Evolutionary conservation across 2,329 filamentous ascomycete genomes (phyloP).

Genomic region (Didymella pinodella): DNA sequence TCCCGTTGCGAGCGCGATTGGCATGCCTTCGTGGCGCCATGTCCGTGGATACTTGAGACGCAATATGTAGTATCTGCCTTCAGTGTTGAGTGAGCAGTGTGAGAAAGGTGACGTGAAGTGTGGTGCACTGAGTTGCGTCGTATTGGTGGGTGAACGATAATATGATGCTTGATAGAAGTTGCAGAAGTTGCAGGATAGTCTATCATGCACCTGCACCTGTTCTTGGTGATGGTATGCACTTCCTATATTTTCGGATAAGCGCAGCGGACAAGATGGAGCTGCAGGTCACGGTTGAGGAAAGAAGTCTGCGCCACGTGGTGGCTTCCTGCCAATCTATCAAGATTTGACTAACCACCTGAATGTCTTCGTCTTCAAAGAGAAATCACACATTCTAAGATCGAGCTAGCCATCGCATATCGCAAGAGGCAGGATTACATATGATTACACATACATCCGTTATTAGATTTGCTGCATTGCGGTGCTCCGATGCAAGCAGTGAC

Average conservation of each 20-base stretch:
- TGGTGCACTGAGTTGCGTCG: no score
- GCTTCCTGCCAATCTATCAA: background rate
- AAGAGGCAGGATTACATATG: no score
- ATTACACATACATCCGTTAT: background rate
- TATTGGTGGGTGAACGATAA: no score
- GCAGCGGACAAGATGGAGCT: background rate
- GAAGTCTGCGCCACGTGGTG: background rate
- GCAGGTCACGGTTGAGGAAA: background rate
- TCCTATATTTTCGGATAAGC: background rate
- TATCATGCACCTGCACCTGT: background rate
- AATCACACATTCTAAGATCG: background rate
- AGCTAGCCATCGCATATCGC: no score
- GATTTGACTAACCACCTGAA: background rate
- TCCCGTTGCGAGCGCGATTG: no score
- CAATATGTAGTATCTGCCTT: no score
- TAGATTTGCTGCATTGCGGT: background rate
- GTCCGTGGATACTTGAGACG: no score
- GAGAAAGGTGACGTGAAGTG: no score
- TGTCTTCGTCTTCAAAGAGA: background rate
- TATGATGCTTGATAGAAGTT: no score
- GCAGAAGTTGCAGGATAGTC: no score
- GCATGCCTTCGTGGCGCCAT: no score
- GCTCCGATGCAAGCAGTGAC: background rate
- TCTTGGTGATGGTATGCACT: background rate
- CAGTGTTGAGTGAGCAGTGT: no score